Evolutionary conservation across 2,329 filamentous ascomycete species (phyloP), one percentile per base, ranked within the genome.

Genomic region (Colletotrichum zoysiae): DNA sequence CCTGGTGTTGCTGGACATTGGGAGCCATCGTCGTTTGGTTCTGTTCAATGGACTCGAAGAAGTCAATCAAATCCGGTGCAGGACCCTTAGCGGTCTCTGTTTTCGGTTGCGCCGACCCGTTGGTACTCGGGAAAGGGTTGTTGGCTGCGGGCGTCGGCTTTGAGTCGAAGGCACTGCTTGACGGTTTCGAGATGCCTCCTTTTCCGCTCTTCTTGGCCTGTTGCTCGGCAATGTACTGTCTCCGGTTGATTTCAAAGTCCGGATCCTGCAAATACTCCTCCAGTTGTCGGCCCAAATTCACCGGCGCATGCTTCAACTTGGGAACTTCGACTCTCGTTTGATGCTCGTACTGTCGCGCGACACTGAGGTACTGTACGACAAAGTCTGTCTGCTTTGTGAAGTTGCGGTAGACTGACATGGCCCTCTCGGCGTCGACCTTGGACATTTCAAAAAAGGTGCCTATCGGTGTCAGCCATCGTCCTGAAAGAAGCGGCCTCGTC

Each of bases 371-470:
- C 77, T 94, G 91, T 20, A 99, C 95, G 1, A 98, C 95, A 75
- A 92, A 90, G 76, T 98, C 95, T 8, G 96, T 99, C 81, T 97
- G 95, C 77, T 90, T 92, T 20, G 94, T 94, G 78, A 99, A 99
- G 20, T 88, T 92, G 79, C 95, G 93, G 83, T 99, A 99, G 73
- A 99, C 95, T 73, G 91, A 88, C 83, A 99, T 90, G 69, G 96
- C 95, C 74, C 95, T 90, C 81, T 98, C 94, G 71, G 96, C 97
- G 82, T 99, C 96, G 35, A 93, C 88, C 78, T 93, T 94, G 62
- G 96, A 98, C 92, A 99, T 95, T 84, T 99, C 96, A 78, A 99
- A 99, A 82, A 98, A 99, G 82, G 97, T 94, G 77, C 96, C 95
- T 97, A 74, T 42, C 33, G 46, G 66, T 71, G 72, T 74, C 38